Base-by-base conservation (phyloP, 202 grass and related monocot species). In the Carex arenaria region DNA sequence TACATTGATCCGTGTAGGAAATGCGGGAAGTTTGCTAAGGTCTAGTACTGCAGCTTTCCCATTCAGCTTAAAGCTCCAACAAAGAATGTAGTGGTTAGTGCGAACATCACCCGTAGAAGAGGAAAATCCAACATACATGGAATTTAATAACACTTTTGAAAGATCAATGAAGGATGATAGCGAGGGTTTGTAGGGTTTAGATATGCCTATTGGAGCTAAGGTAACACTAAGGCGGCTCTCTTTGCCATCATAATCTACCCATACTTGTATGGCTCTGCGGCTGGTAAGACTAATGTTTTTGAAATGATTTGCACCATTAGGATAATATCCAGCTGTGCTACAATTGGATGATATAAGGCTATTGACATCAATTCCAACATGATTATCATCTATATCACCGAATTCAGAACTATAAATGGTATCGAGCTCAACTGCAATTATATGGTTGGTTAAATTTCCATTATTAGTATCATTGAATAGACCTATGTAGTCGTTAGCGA, bases 381-480 rank as follows among this genome's bases (percentile, higher is more conserved):
- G 79, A 51, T 91, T 91, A 64, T 67, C 62, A 13, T 87, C 18
- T 22, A 85, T 87, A 61, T 87, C 89, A 2, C 74, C 3, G 17
- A 90, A 82, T 20, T 90, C 85, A 8, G 83, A 10, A 26, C 36
- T 87, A 49, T 61, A 65, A 0, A 84, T 80, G 1, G 89, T 88
- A 78, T 88, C 86, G 5, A 90, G 88, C 19, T 90, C 85, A 49
- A 64, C n/a, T n/a, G 81, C 88, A n/a, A 87, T 66, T 13, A 86
- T 82, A 67, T 90, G 82, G 47, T 90, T 90, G 38, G 49, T 84
- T 14, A 75, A 14, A 53, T 90, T 80, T 47, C 88, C 85, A 42
- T 84, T 90, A 64, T 84, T 77, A 10, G 43, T 26, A 10, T 36
- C 11, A 17, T 81, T 81, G 40, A 81, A 61, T 63, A 52, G 87